Percentiles rank a stretch among this genome's conserved stretches.
These are phyloP conservation scores for Kwoniella sp. DNA, from an alignment of 768 basidiomycete species.

Conservation along the genomic window DNA sequence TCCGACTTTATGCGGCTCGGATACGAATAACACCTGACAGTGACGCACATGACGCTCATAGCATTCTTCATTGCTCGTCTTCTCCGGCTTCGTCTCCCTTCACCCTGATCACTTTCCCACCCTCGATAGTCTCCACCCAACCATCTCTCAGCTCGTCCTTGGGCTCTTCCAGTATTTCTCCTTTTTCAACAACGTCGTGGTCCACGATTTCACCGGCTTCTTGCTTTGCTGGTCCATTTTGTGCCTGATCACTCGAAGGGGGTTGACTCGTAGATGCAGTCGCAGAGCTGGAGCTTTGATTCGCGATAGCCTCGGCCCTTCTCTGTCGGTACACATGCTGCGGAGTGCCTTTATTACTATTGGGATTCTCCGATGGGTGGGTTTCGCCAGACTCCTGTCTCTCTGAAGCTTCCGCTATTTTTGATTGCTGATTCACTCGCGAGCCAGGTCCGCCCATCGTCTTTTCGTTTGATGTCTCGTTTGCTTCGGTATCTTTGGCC, in stretches of 20 bases:
- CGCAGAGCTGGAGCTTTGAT: not conserved
- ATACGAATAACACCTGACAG: too few species aligned
- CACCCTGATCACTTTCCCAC: conserved; percentile 11
- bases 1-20: too few species aligned
- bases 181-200: not conserved
- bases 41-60: too few species aligned
- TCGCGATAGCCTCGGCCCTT: conserved; percentile 16
- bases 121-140: conserved; percentile 20
- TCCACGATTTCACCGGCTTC: not conserved
- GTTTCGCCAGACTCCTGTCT: too few species aligned
- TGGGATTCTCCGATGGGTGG: too few species aligned
- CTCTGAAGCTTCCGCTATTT: too few species aligned
- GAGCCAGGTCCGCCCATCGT: not conserved
- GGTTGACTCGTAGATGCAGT: too few species aligned
- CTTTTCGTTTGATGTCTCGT: not conserved
- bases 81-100: not conserved
- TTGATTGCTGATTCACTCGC: not conserved
- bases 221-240: too few species aligned
- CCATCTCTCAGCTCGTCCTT: conserved; percentile 12
- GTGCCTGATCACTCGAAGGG: too few species aligned
- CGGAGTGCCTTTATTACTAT: conserved; percentile 6
- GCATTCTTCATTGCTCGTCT: not conserved
- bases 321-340: conserved; percentile 19
- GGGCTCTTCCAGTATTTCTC: conserved; percentile 17
- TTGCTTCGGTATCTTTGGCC: conserved; percentile 8